A percentile compares a stretch with the other conserved stretches of the same genome.
Conservation (phyloP, 306 rosid genomes). For the Rosa persica region DNA sequence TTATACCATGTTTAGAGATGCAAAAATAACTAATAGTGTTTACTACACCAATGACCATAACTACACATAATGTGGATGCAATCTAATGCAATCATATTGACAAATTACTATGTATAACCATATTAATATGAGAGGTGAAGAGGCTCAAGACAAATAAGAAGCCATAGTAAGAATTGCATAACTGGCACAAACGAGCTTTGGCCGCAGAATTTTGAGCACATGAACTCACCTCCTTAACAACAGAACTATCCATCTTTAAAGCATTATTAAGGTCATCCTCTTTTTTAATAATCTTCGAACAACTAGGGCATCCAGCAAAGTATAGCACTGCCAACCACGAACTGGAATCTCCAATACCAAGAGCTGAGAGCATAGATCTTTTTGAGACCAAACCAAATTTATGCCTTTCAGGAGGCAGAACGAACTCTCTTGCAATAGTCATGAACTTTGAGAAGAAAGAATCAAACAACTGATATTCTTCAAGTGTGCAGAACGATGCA, state of each 20-base stretch:
- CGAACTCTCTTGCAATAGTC: conserved; percentile 63
- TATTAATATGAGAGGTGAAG: not conserved
- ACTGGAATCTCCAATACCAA: conserved; percentile 66
- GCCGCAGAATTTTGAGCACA: not conserved
- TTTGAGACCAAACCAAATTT: conserved; percentile 72
- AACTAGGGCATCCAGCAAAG: conserved; percentile 65
- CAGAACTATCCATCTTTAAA: conserved; percentile 47
- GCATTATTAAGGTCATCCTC: conserved; percentile 62
- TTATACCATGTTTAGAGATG: not conserved
- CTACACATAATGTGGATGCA: not conserved
- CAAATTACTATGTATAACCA: not conserved
- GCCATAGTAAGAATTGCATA: not conserved
- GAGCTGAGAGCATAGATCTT: conserved; percentile 71
- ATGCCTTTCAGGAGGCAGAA: conserved; percentile 66
- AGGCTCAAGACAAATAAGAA: not conserved
- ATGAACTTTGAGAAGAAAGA: conserved; percentile 69
- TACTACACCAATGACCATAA: not conserved
- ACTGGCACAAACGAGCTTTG: not conserved
- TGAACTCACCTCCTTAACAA: conserved; percentile 67
- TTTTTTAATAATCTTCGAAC: conserved; percentile 63
- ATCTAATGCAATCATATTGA: not conserved
- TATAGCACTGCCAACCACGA: conserved; percentile 75
- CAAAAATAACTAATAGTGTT: not conserved
- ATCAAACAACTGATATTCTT: conserved; percentile 63
- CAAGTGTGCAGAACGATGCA: conserved; percentile 47